Percentiles rank a stretch among this genome's conserved stretches.
Evolutionary conservation across 352 stramenopile species (phyloP).

Genomic region (Phytophthora constricta): DNA sequence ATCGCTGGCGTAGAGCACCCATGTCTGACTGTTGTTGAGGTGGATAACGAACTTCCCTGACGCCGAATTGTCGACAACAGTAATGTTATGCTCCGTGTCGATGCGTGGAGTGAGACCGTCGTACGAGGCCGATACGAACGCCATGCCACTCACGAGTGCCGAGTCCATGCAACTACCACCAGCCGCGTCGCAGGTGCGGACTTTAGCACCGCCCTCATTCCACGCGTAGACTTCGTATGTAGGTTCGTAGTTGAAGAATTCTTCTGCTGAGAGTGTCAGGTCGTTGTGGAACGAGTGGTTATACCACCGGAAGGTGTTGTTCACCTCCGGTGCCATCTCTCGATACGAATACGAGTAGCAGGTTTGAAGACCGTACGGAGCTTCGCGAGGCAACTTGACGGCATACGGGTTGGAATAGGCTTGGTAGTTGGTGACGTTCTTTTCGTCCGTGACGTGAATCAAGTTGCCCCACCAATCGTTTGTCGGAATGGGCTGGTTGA

Average conservation of each 20-base stretch:
- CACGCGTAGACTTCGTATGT: constrained; percentile 58
- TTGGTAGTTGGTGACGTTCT: constrained; percentile 38
- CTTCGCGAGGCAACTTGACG: constrained; percentile 38
- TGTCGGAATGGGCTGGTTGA: constrained; percentile 52
- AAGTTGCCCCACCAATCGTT: constrained; percentile 77
- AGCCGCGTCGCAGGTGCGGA: constrained; percentile 35
- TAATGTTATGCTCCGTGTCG: constrained; percentile 19
- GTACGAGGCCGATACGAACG: constrained; percentile 57
- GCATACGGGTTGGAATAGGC: constrained; percentile 65
- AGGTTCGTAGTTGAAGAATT: constrained; percentile 39
- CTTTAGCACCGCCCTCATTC: constrained; percentile 50
- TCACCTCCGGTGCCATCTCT: constrained; percentile 31
- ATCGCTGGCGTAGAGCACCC: constrained; percentile 49
- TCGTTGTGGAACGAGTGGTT: constrained; percentile 56
- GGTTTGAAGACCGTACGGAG: constrained; percentile 48
- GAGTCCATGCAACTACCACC: constrained; percentile 45
- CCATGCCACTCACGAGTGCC: constrained; percentile 56
- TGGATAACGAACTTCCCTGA: constrained; percentile 41
- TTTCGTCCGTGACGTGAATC: constrained; percentile 44
- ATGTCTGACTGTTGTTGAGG: constrained; percentile 51
- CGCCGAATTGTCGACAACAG: constrained; percentile 26
- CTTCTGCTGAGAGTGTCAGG: constrained; percentile 50
- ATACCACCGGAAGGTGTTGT: constrained; percentile 52
- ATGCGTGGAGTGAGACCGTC: constrained; percentile 34
- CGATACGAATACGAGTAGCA: constrained; percentile 60